Evolutionary conservation across 352 stramenopile species (phyloP).

Genomic region (Globisporangium spiculum): DNA sequence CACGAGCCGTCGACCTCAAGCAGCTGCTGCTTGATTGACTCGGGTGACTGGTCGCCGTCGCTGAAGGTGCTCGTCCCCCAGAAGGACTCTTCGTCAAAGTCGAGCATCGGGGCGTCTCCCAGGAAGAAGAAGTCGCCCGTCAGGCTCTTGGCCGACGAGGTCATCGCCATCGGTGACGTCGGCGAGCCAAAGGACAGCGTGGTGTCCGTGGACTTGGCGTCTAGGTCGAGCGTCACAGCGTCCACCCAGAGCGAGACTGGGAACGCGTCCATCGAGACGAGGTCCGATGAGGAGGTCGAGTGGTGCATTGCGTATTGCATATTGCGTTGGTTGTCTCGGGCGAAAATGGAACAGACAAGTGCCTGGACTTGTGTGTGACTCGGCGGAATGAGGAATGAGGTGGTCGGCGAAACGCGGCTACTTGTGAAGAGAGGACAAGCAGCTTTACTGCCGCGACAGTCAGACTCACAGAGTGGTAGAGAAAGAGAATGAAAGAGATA

Average conservation of each 20-base stretch:
- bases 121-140: neutral
- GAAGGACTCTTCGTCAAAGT: neutral
- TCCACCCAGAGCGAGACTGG: neutral
- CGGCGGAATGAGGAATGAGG: slow-evolving; percentile 8
- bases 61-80: neutral
- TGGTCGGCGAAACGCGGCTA: neutral
- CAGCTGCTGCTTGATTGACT: neutral
- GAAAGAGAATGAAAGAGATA: neutral
- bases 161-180: neutral
- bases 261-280: slow-evolving; percentile 1
- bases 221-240: neutral
- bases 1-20: slow-evolving; percentile 1
- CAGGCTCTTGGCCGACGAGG: neutral
- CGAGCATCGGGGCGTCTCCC: neutral
- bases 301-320: neutral
- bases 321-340: neutral
- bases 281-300: neutral
- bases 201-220: neutral
- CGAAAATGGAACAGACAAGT: neutral
- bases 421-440: neutral
- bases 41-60: neutral
- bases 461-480: neutral
- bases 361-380: neutral
- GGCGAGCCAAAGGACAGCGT: neutral
- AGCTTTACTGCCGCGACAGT: neutral